A percentile compares a stretch with the other conserved stretches of the same genome.
phyloP scores from a whole-genome alignment of 2,329 filamentous ascomycete species.

The Podosphaera leucotricha region DNA sequence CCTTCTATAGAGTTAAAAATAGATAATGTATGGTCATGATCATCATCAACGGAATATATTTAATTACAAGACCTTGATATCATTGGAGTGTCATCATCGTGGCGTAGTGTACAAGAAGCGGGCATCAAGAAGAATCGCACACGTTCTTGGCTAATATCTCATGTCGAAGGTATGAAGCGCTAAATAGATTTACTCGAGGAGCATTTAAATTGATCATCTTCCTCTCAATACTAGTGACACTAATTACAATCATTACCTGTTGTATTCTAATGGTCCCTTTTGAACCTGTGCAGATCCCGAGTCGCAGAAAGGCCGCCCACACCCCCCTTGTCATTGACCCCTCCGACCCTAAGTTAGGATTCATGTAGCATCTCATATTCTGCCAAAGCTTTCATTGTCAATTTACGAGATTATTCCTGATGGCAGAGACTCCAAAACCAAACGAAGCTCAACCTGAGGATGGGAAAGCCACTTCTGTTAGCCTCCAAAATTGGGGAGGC shows the following conservation, averaged over 20 bases:
- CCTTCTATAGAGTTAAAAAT: too few species aligned
- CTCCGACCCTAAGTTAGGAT: not conserved
- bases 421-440: not conserved
- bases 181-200: not conserved
- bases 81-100: not conserved
- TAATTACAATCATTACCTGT: not conserved
- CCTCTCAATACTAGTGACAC: too few species aligned
- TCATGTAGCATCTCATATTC: too few species aligned
- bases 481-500: slow-evolving; percentile 16
- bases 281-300: not conserved
- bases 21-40: too few species aligned
- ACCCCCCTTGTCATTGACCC: not conserved
- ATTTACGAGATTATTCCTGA: not conserved
- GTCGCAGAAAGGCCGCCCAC: not conserved
- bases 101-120: not conserved
- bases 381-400: not conserved
- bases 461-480: not conserved
- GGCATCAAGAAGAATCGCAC: not conserved
- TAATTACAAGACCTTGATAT: too few species aligned
- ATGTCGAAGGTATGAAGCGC: not conserved
- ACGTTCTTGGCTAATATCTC: not conserved
- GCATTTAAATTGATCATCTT: not conserved
- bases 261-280: not conserved
- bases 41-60: too few species aligned
- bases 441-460: not conserved